Evolutionary conservation across 2,329 filamentous ascomycete genomes (phyloP).

Genomic region (Neofusicoccum ribis): DNA sequence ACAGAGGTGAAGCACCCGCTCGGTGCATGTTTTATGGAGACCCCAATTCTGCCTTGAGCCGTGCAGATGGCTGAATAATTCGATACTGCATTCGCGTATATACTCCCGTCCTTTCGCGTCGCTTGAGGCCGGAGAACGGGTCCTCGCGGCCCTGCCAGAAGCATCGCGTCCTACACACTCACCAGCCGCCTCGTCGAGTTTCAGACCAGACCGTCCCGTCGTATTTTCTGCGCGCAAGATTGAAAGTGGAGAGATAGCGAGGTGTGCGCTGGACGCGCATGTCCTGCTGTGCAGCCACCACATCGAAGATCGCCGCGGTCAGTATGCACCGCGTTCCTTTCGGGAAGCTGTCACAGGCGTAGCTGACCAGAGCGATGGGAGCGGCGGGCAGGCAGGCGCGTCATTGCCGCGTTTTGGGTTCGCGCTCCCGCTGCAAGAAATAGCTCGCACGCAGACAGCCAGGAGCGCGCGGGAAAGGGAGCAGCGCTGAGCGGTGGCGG

Average conservation of each 20-base stretch:
- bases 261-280: slow-evolving; percentile 9
- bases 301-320: slow-evolving; percentile 8
- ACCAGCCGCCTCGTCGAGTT: neutral
- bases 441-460: neutral
- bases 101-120: neutral
- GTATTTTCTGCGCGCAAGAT: neutral
- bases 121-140: neutral
- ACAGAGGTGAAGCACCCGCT: slow-evolving; percentile 9
- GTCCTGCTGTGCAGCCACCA: slow-evolving; percentile 6
- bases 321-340: slow-evolving; percentile 1
- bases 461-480: neutral
- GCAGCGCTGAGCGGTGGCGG: neutral
- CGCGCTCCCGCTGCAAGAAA: slow-evolving; percentile 1
- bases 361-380: slow-evolving; percentile 1
- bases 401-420: slow-evolving; percentile 1
- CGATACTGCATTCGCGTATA: neutral
- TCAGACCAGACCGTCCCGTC: neutral
- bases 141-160: too few relatives aligned
- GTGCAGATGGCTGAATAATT: neutral
- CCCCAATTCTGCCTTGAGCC: neutral
- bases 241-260: neutral
- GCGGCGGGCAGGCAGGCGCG: neutral
- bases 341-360: slow-evolving; percentile 4
- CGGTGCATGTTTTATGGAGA: neutral
- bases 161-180: too few relatives aligned